A percentile compares a stretch with the other conserved stretches of the same genome.
phyloP scores from a whole-genome alignment of 345 rosid species.

The Populus deltoides region DNA sequence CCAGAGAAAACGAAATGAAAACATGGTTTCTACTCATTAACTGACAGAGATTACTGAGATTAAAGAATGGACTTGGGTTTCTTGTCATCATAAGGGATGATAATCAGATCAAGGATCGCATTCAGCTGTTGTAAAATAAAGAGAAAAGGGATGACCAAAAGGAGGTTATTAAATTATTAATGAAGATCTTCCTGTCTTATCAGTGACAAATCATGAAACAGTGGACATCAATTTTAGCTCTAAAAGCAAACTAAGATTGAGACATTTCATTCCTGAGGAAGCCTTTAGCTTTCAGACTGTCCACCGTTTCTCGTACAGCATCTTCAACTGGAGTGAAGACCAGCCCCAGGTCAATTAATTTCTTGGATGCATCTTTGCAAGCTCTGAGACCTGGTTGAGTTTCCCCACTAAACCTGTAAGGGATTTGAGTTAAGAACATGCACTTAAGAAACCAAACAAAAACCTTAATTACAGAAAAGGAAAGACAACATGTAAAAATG shows the following conservation, averaged over 20 bases:
- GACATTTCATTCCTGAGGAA: constrained; percentile 32
- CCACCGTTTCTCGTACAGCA: constrained; percentile 56
- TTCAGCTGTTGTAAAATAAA: neutral
- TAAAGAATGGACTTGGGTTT: neutral
- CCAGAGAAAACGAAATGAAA: neutral
- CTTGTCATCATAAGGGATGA: neutral
- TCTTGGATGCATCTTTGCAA: constrained; percentile 70
- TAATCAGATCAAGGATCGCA: constrained; percentile 13
- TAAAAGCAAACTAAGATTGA: constrained; percentile 7
- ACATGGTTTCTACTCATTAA: neutral
- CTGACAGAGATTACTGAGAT: neutral
- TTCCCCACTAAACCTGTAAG: constrained; percentile 43
- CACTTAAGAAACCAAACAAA: neutral
- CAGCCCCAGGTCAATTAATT: constrained; percentile 57
- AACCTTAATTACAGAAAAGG: neutral
- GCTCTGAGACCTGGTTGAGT: constrained; percentile 63
- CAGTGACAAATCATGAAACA: neutral
- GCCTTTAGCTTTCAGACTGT: constrained; percentile 58
- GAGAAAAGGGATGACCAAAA: neutral
- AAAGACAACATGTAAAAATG: neutral
- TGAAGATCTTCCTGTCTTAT: constrained; percentile 1
- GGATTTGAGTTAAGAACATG: neutral
- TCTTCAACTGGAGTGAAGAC: constrained; percentile 65
- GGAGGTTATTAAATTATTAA: neutral
- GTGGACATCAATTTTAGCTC: neutral